Evolutionary conservation across 1,284 basidiomycete genomes (phyloP).

Genomic region (Exobasidium rhododendri): DNA sequence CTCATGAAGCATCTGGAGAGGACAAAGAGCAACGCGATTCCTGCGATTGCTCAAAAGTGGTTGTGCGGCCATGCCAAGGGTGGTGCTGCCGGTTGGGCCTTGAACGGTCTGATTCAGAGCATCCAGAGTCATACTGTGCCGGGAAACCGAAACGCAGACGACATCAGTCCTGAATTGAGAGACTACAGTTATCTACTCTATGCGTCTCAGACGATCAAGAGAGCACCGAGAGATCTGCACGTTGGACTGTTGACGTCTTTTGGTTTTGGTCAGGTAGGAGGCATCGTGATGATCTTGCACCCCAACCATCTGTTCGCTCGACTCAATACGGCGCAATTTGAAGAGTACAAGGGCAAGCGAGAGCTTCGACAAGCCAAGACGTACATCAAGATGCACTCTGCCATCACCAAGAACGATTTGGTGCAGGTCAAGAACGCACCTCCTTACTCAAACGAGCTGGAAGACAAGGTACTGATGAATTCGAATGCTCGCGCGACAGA

Average conservation of each 20-base stretch:
- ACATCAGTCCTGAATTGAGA: constrained; percentile 87
- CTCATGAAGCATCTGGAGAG: constrained; percentile 83
- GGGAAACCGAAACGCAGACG: constrained; percentile 75
- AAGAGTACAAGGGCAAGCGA: constrained; percentile 64
- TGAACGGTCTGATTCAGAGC: constrained; percentile 86
- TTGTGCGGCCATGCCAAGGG: constrained; percentile 55
- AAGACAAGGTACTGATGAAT: constrained; percentile 84
- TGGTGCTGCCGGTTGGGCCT: constrained; percentile 85
- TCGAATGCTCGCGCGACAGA: constrained; percentile 69
- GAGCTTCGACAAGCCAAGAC: constrained; percentile 41
- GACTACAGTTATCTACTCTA: constrained; percentile 89
- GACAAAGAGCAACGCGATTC: constrained; percentile 88
- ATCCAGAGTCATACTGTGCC: constrained; percentile 83
- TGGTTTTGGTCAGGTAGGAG: constrained; percentile 94
- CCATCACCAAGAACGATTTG: constrained; percentile 44
- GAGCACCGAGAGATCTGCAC: constrained; percentile 45
- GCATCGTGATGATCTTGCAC: constrained; percentile 81
- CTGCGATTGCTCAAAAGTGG: constrained; percentile 95
- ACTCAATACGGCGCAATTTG: constrained; percentile 70
- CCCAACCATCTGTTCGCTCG: constrained; percentile 86
- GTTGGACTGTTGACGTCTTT: constrained; percentile 71
- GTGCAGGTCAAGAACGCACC: constrained; percentile 94
- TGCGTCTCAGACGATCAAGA: constrained; percentile 82
- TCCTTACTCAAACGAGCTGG: constrained; percentile 83
- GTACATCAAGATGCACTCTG: constrained; percentile 48